Conservation (phyloP, 495 filamentous ascomycete species). For the Talaromyces adpressus region DNA sequence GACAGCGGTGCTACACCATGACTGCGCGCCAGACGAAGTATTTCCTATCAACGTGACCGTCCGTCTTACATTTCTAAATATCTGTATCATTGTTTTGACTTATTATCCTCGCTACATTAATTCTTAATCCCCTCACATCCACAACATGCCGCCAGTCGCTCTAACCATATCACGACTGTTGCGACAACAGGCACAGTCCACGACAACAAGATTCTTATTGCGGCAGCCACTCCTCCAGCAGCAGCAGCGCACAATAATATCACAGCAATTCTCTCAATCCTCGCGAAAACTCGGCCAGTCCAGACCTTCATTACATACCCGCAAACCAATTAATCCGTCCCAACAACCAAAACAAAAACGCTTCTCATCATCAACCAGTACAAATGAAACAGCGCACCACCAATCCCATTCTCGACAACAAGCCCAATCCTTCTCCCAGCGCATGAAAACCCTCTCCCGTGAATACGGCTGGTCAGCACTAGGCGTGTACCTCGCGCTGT, state of each 20-base stretch:
- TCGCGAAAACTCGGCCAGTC: background rate
- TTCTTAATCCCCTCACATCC: background rate
- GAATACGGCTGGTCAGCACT: constrained; percentile 94
- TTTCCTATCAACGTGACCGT: background rate
- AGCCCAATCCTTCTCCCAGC: constrained; percentile 44
- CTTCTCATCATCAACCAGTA: constrained; percentile 5
- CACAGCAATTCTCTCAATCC: background rate
- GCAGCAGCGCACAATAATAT: background rate
- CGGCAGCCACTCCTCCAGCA: background rate
- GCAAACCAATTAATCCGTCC: background rate
- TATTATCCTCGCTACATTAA: background rate
- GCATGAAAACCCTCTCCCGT: constrained; percentile 73
- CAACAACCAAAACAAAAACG: constrained; percentile 11
- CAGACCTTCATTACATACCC: background rate
- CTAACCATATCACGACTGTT: background rate
- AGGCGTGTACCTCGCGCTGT: constrained; percentile 81
- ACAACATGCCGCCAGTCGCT: background rate
- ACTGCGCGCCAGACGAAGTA: background rate
- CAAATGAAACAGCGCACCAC: background rate
- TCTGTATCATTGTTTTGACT: background rate
- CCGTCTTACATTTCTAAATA: background rate
- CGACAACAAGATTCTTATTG: background rate
- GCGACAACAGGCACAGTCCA: constrained; percentile 1
- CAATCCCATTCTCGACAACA: background rate
- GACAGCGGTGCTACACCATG: background rate